Base-by-base conservation (phyloP, 441 rosid genomes). In the Erysimum pusillum region DNA sequence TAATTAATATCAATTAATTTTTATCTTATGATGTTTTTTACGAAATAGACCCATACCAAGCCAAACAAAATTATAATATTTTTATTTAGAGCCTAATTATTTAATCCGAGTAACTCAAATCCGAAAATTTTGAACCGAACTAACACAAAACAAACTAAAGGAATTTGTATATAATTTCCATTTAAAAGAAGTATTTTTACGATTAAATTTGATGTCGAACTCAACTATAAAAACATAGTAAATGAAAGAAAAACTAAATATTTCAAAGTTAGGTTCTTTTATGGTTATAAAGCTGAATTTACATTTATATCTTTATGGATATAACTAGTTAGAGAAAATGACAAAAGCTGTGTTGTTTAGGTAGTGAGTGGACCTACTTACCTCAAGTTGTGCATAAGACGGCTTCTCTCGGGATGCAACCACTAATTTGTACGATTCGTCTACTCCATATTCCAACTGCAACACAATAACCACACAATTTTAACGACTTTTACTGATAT, bases 341-440 rank as follows among this genome's bases (percentile, higher is more conserved):
- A 52, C 17, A 62, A 52, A 52, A 69, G 38, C 2, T 51, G 12
- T 22, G 28, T 22, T 22, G 28, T 22, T 15, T 71, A 59, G 63
- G n/a, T 56, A 56, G 18, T 36, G n/a, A 49, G 20, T 63, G 3
- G 62, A 57, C 32, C 51, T 39, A 79, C 73, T 62, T 63, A 86
- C 95, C 92, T 88, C 87, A 60, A 88, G 86, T 64, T 79, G 84
- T 41, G 88, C 92, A 82, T 68, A 80, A 73, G 71, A 79, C 5
- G 85, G 81, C n/a, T 80, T 84, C 34, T 68, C 77, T 35, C 54
- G 76, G 25, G 86, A 83, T 69, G 92, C 84, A 54, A 90, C 83
- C 49, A 65, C 64, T 56, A 90, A 74, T 68, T 76, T 89, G 85
- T 90, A 89, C n/a, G 93, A 89, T 73, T 90, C 93, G 51, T 87